Evolutionary conservation across 2,329 filamentous ascomycete genomes (phyloP), one percentile per base, ranked within the genome.

Genomic region (Colletotrichum lentis): DNA sequence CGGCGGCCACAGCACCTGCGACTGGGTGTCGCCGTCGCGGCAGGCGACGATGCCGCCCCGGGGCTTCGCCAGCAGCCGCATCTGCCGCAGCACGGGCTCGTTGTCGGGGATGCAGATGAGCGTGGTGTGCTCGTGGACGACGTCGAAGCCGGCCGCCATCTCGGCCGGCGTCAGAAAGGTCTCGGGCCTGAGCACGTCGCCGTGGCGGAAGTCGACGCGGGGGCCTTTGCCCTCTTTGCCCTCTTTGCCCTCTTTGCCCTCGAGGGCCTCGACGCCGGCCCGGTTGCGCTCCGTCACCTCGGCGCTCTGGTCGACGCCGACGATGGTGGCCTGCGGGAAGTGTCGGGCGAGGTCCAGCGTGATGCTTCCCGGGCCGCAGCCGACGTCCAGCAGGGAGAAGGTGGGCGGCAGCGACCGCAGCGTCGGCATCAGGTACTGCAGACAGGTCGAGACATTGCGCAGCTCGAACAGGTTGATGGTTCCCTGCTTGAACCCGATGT

Each of bases 281-380:
- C 22, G 43, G 35, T 68, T 68, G 20, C 61, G 60, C 37, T 64
- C 65, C 20, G 41, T 68, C 41, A 68, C 60, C 53, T 47, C 49
- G 52, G 50, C 56, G 60, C 60, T 53, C 61, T 64, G 61, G 66
- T 75, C 73, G 16, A 80, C 69, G 6, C 79, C 81, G 5, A 76
- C 74, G 22, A 82, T 76, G 12, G 74, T 74, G 27, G 80, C 81
- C 37, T 78, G 67, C 0, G 80, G 78, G 0, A 80, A 76, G 43
- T 76, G 73, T 4, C 71, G 64, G 8, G 80, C 80, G 2, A 27
- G 27, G 27, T 27, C 27, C 27, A 27, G 27, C 27, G 27, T 27
- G 27, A 27, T 27, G 27, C 27, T 27, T 27, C 27, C 27, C 1
- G 27, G 27, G 27, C 27, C 27, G 27, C 27, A 27, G 27, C 27